Evolutionary conservation across 1,284 basidiomycete genomes (phyloP), one percentile per base, ranked within the genome.

Genomic region (Puccinia triticina): DNA sequence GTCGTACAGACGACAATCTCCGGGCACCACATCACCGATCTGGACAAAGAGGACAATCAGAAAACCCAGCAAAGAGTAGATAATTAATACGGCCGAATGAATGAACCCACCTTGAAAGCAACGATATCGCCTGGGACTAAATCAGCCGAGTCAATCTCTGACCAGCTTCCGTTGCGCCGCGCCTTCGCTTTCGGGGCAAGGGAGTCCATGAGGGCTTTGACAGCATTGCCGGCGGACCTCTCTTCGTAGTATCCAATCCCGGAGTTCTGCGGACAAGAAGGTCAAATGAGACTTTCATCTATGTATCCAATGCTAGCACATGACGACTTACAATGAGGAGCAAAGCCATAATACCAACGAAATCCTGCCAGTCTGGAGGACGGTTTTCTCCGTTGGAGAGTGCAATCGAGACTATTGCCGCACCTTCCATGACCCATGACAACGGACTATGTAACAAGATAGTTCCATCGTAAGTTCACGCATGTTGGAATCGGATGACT

Each of bases 381-480:
- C 90, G 89, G 84, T 90, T 89, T 85, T 91, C 92, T 89, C 96
- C 95, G 88, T 98, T 98, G 84, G 96, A 97, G 59, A 98, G 91
- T 67, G 91, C 96, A 87, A 98, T 98, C 83, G 96, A 95, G 87
- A 98, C 96, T 74, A 98, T 90, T 74, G 96, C 95, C 78, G 96
- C 96, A 85, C 93, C 95, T 89, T 99, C 96, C 96, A 98, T 99
- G 89, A 98, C 96, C 95, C 96, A 98, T 53, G 95, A 97, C 32
- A 98, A 90, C 75, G 95, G 95, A 55, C 71, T 82, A 29, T n/a
- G n/a, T n/a, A n/a, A n/a, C n/a, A n/a, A n/a, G n/a, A n/a, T n/a
- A n/a, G n/a, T n/a, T n/a, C n/a, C n/a, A n/a, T n/a, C n/a, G n/a
- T n/a, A n/a, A n/a, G n/a, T n/a, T n/a, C n/a, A n/a, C n/a, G n/a